phyloP scores from a whole-genome alignment of 768 basidiomycete genomes.

The Suillus occidentalis region DNA sequence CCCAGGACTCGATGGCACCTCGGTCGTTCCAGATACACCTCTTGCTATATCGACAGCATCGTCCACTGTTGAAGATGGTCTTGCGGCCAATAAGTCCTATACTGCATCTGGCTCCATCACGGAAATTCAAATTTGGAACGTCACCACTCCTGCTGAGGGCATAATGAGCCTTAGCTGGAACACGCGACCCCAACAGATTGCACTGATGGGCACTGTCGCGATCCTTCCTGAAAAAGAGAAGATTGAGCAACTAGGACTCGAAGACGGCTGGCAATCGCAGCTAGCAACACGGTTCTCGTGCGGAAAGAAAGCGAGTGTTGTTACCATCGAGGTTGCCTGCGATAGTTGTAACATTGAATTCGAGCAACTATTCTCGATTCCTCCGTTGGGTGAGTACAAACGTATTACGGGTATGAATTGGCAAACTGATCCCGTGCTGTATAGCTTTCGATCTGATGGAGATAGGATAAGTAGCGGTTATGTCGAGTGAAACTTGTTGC shows the following conservation, averaged over 20 bases:
- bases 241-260: slow-evolving; percentile 4
- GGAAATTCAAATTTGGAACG: slow-evolving; percentile 22
- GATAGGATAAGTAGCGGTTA: neutral
- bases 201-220: slow-evolving; percentile 19
- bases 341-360: slow-evolving; percentile 16
- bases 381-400: slow-evolving; percentile 18
- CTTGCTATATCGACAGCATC: slow-evolving; percentile 18
- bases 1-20: slow-evolving; percentile 23
- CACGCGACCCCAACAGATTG: slow-evolving; percentile 14
- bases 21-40: slow-evolving; percentile 12
- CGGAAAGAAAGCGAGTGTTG: slow-evolving; percentile 8
- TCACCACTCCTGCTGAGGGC: slow-evolving; percentile 11
- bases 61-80: slow-evolving; percentile 12
- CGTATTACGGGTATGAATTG: neutral
- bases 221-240: slow-evolving; percentile 8
- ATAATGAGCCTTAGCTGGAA: slow-evolving; percentile 17
- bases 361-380: slow-evolving; percentile 19
- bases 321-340: slow-evolving; percentile 18
- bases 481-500: too few species aligned
- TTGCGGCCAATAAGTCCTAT: slow-evolving; percentile 17
- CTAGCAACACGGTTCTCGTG: slow-evolving; percentile 14
- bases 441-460: slow-evolving; percentile 3
- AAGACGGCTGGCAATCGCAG: slow-evolving; percentile 12
- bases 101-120: slow-evolving; percentile 15
- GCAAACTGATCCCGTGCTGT: neutral